Evolutionary conservation across 139 green algal species (phyloP).

Genomic region (Chlamydomonas schloesseri): DNA sequence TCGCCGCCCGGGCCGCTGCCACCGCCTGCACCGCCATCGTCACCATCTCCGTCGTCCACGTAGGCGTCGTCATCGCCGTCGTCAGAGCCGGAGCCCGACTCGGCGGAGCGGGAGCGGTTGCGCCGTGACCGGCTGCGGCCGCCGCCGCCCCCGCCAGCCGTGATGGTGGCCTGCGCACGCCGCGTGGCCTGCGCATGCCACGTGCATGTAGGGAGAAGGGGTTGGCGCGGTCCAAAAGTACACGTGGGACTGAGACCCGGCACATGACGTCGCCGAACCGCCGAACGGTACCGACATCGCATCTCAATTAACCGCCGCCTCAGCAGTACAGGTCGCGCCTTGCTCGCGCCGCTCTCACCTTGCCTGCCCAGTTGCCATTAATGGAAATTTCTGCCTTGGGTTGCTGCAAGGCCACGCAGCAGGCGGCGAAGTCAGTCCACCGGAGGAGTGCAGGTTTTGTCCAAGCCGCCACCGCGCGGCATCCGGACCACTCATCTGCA

Average conservation of each 20-base stretch:
- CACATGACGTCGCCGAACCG: no score
- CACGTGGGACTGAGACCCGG: no score
- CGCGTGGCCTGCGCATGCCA: not conserved
- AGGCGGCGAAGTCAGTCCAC: no score
- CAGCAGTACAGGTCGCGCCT: no score
- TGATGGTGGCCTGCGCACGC: slow-evolving; percentile 9
- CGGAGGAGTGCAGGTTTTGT: no score
- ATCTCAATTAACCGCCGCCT: no score
- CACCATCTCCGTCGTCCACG: not conserved
- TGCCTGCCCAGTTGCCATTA: slow-evolving; percentile 44
- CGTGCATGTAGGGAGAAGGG: no score
- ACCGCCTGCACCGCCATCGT: not conserved
- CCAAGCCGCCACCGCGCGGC: no score
- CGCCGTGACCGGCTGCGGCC: not conserved
- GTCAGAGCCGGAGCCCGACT: not conserved
- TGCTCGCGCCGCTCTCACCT: no score
- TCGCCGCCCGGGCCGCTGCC: not conserved
- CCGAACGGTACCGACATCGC: no score
- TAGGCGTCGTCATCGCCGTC: not conserved
- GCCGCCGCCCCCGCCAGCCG: not conserved
- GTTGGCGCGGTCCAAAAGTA: no score
- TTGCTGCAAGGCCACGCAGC: not conserved
- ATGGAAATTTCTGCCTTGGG: slow-evolving; percentile 13
- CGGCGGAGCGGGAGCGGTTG: not conserved
- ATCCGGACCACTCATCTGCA: no score